These are phyloP conservation scores for Metschnikowia picachoensis DNA, from an alignment of 805 yeast species.

Conservation along the genomic window DNA sequence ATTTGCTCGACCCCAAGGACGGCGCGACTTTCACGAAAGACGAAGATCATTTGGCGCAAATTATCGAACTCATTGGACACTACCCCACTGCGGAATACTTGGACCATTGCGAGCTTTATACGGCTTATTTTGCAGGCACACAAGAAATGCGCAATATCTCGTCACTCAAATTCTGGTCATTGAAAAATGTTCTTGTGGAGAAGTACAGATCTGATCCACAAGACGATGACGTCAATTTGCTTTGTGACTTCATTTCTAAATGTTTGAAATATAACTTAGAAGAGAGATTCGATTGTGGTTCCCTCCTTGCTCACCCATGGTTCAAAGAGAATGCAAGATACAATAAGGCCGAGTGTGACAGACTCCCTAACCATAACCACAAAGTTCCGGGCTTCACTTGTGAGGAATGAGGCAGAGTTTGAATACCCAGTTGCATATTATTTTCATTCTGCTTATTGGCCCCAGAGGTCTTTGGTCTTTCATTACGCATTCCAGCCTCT, in stretches of 20 bases:
- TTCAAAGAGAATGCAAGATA: slow-evolving; percentile 19
- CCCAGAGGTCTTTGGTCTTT: slow-evolving; percentile 3
- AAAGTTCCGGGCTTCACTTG: slow-evolving; percentile 32
- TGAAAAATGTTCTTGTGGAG: slow-evolving; percentile 74
- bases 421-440: neutral
- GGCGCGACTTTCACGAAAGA: slow-evolving; percentile 78
- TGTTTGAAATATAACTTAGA: slow-evolving; percentile 49
- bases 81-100: slow-evolving; percentile 57
- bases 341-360: slow-evolving; percentile 17
- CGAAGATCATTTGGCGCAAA: slow-evolving; percentile 96
- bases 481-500: neutral
- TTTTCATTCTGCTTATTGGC: slow-evolving; percentile 6
- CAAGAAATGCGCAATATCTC: slow-evolving; percentile 76
- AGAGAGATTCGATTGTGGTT: slow-evolving; percentile 52
- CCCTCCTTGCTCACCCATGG: slow-evolving; percentile 54
- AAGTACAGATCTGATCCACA: slow-evolving; percentile 63
- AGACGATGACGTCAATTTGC: slow-evolving; percentile 33
- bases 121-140: slow-evolving; percentile 59
- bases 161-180: slow-evolving; percentile 85
- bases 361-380: slow-evolving; percentile 23
- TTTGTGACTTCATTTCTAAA: slow-evolving; percentile 45
- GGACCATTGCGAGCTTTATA: slow-evolving; percentile 53
- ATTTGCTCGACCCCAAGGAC: slow-evolving; percentile 83
- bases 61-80: slow-evolving; percentile 75
- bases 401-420: slow-evolving; percentile 18